Base-by-base conservation (phyloP, 202 grass and related monocot species). In the Dendrocalamus latiflorus region DNA sequence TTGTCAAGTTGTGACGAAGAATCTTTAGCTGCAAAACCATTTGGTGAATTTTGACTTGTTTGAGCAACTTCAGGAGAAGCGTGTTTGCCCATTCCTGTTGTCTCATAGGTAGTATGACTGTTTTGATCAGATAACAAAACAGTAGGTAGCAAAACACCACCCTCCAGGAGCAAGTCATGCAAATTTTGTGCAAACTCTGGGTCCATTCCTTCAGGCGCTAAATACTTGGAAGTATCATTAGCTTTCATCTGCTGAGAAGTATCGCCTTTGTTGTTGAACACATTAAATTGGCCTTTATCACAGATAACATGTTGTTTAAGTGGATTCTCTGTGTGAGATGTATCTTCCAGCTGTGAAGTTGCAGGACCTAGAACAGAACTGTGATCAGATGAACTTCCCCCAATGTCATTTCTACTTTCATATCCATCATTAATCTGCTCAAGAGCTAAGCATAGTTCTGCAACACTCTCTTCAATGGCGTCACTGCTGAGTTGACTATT, bases 401-500 rank as follows among this genome's bases (percentile, higher is more conserved):
- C 80, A 9, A 41, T 74, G 48, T 83, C 71, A 81, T 24, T 83
- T 86, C 54, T 86, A 54, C 47, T 91, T 53, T 89, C 86, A 88
- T 51, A 72, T 78, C 84, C 84, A 81, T 71, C 63, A 18, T 57
- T 86, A 77, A 84, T 70, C 28, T 87, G 80, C 24, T 91, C 87
- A 83, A 93, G 87, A 47, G 91, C 86, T 79, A 97, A 81, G 81
- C 90, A 91, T 81, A 93, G 72, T 70, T 91, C 91, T 57, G 79
- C 80, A 17, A 91, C 85, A 83, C 89, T 91, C 78, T 97, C 91
- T 81, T 93, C 91, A 78, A 91, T 97, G 28, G 87, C 83, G 18
- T 91, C 87, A 55, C 84, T 76, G 50, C 75, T 85, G 59, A 91
- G 84, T 78, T 92, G 91, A 88, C 64, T 84, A 76, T 69, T 83